These are phyloP conservation scores for Rosa lucieae DNA, from an alignment of 306 rosid species.

Conservation along the genomic window DNA sequence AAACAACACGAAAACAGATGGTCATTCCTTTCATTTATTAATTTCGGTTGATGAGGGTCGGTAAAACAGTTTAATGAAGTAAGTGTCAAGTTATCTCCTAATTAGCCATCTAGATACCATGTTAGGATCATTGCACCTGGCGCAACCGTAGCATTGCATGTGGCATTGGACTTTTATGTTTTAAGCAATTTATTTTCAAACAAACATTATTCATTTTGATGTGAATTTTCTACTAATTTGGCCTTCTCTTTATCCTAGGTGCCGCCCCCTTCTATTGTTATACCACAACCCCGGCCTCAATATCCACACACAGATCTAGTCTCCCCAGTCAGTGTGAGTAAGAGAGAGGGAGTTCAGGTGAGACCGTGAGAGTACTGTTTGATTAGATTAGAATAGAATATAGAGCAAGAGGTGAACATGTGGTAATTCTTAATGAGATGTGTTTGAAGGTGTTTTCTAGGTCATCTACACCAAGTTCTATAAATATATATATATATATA, in stretches of 20 bases:
- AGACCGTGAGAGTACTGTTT: background rate
- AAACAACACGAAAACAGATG: background rate
- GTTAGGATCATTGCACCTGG: constrained; percentile 62
- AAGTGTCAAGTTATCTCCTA: constrained; percentile 24
- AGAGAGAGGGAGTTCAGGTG: background rate
- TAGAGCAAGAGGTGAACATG: constrained; percentile 15
- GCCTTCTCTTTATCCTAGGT: constrained; percentile 48
- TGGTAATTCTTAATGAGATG: constrained; percentile 16
- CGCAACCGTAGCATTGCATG: constrained; percentile 46
- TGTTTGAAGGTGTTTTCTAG: constrained; percentile 16
- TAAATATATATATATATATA: too few species aligned
- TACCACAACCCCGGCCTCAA: constrained; percentile 31
- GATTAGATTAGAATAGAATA: background rate
- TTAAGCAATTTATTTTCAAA: background rate
- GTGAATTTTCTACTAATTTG: constrained; percentile 1
- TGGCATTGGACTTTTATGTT: constrained; percentile 34
- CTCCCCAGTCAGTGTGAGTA: constrained; percentile 19
- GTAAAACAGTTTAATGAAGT: constrained; percentile 32
- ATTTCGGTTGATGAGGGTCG: constrained; percentile 36
- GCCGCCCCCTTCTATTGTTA: constrained; percentile 50
- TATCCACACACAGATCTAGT: constrained; percentile 26
- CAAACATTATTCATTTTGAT: background rate
- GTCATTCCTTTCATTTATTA: constrained; percentile 5
- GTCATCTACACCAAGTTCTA: constrained; percentile 14
- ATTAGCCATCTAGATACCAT: constrained; percentile 30